Conservation (phyloP, 306 rosid genomes). For the Calophaca sinica region DNA sequence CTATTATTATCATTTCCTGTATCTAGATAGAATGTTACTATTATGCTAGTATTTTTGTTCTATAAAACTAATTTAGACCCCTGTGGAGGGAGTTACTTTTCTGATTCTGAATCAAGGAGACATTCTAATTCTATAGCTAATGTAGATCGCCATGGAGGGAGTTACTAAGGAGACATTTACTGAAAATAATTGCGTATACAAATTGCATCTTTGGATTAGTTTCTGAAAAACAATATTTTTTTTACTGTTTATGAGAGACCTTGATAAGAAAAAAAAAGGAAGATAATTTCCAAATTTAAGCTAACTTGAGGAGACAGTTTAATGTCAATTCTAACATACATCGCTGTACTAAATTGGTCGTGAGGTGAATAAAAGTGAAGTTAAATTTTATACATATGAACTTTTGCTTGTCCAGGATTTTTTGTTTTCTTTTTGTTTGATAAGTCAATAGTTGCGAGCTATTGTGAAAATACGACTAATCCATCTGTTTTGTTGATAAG, state of each 20-base stretch:
- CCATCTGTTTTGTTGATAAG: slow-evolving; percentile 4
- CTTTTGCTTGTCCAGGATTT: neutral
- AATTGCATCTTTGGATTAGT: neutral
- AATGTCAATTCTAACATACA: neutral
- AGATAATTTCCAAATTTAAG: no score
- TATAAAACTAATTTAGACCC: neutral
- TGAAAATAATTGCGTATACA: neutral
- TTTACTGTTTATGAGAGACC: neutral
- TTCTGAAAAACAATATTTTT: neutral
- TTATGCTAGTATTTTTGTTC: neutral
- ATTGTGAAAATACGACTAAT: neutral
- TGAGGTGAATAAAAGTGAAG: neutral
- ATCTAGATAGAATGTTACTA: neutral
- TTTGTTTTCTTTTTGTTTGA: no score
- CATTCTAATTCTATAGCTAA: neutral
- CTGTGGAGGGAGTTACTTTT: neutral
- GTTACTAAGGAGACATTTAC: no score
- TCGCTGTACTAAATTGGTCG: neutral
- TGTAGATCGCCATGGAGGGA: no score
- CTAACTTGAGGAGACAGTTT: no score
- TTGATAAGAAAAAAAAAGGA: neutral
- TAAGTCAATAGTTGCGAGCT: no score
- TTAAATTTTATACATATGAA: slow-evolving; percentile 7
- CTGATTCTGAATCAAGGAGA: neutral
- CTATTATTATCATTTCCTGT: neutral